phyloP scores from a whole-genome alignment of 2,329 filamentous ascomycete genomes.

The Neobulgaria alba region DNA sequence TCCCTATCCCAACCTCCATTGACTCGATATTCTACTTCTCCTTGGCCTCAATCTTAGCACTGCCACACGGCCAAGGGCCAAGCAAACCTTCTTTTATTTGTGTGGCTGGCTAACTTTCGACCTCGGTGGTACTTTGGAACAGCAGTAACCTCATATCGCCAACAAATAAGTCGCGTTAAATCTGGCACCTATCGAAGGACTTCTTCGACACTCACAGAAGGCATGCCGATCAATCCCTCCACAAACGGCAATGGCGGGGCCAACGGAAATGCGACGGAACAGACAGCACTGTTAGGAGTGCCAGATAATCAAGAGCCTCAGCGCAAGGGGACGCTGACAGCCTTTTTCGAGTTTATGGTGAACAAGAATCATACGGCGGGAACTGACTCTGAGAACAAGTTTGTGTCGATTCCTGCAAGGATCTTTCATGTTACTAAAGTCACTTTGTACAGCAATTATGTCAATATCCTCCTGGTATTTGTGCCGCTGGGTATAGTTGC shows the following conservation, averaged over 20 bases:
- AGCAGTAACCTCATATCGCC: constrained; percentile 16
- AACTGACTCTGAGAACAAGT: constrained; percentile 22
- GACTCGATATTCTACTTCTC: too few species aligned
- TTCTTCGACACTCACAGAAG: background rate
- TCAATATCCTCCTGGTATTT: constrained; percentile 72
- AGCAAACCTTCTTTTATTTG: constrained; percentile 10
- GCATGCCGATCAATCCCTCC: background rate
- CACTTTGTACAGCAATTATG: constrained; percentile 33
- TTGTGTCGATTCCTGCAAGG: constrained; percentile 23
- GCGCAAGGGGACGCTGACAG: constrained; percentile 8
- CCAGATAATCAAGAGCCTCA: constrained; percentile 12
- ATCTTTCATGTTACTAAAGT: constrained; percentile 25
- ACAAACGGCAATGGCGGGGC: background rate
- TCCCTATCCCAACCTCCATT: too few species aligned
- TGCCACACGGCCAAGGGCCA: constrained; percentile 14
- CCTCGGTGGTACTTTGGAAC: constrained; percentile 12
- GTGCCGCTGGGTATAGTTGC: constrained; percentile 71
- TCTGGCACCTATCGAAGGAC: constrained; percentile 6
- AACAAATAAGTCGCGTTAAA: constrained; percentile 14
- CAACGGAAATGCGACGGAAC: constrained; percentile 14
- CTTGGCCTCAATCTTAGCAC: constrained; percentile 7
- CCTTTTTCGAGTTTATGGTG: constrained; percentile 21
- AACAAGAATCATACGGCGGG: constrained; percentile 23
- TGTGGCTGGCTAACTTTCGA: constrained; percentile 12
- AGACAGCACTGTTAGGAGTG: constrained; percentile 20